Evolutionary conservation across 2,329 filamentous ascomycete genomes (phyloP).

Genomic region (Chaetothyriales sp.): DNA sequence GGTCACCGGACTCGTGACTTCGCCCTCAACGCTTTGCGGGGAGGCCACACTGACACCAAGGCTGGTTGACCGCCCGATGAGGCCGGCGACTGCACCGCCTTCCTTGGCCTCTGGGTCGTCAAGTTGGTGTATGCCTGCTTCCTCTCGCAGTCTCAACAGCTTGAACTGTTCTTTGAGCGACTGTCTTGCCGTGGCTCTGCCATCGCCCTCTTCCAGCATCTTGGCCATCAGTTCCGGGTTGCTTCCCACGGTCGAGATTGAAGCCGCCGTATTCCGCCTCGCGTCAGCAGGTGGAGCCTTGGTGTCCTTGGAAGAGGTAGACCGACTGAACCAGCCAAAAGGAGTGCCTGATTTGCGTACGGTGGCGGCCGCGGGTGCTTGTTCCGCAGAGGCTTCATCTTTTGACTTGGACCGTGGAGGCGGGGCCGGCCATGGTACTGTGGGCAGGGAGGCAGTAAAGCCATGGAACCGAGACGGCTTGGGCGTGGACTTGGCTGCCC

Average conservation of each 20-base stretch:
- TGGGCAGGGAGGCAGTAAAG: constrained; percentile 55
- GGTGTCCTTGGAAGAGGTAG: constrained; percentile 37
- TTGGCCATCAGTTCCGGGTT: constrained; percentile 67
- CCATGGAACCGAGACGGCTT: constrained; percentile 49
- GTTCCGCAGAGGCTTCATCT: constrained; percentile 19
- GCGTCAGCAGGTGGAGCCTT: constrained; percentile 40
- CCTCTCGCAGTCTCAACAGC: constrained; percentile 57
- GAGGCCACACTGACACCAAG: constrained; percentile 27
- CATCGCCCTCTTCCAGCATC: constrained; percentile 55
- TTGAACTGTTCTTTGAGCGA: constrained; percentile 70
- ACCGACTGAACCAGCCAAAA: constrained; percentile 40
- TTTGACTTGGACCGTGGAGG: constrained; percentile 14
- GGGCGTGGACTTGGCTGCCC: constrained; percentile 31
- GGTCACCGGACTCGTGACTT: constrained; percentile 14
- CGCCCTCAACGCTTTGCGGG: constrained; percentile 5
- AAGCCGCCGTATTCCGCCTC: constrained; percentile 64
- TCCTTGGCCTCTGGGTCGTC: constrained; percentile 34
- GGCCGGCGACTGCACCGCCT: constrained; percentile 29
- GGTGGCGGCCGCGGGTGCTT: constrained; percentile 21
- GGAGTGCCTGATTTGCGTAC: constrained; percentile 66
- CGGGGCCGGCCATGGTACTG: constrained; percentile 50
- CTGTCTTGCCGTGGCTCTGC: constrained; percentile 38
- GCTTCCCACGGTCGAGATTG: constrained; percentile 61
- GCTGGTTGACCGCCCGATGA: constrained; percentile 27
- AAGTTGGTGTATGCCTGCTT: constrained; percentile 43